Evolutionary conservation across 768 basidiomycete genomes (phyloP).

Genomic region (Trametes elegans): DNA sequence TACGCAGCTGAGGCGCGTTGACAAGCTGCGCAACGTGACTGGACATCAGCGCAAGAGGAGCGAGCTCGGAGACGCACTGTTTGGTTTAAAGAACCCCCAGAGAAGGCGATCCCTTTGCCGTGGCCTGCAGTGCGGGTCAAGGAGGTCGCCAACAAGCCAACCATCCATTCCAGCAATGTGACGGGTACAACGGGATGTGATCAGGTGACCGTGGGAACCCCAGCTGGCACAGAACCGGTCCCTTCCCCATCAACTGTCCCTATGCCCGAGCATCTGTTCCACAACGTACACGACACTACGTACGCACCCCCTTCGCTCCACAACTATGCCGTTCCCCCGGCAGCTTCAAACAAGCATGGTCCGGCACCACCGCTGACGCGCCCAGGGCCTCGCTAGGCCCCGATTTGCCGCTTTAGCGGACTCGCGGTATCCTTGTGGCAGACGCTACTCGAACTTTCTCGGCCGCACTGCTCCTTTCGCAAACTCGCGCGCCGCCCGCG

Average conservation of each 20-base stretch:
- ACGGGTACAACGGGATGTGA: not conserved
- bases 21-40: not conserved
- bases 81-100: conserved; percentile 1
- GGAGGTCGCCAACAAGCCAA: not conserved
- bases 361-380: too few relatives aligned
- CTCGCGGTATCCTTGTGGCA: too few relatives aligned
- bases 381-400: too few relatives aligned
- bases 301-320: conserved; percentile 5
- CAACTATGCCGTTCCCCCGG: conserved; percentile 15
- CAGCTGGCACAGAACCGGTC: not conserved
- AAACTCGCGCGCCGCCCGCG: too few relatives aligned
- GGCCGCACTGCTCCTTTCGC: too few relatives aligned
- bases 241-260: too few relatives aligned
- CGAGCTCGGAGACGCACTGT: not conserved
- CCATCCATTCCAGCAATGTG: not conserved
- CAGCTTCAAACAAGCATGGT: not conserved
- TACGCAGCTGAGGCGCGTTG: not conserved
- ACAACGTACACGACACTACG: conserved; percentile 3
- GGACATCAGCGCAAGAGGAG: not conserved
- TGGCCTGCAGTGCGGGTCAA: not conserved
- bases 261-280: conserved; percentile 8
- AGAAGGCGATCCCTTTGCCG: not conserved
- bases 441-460: too few relatives aligned
- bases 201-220: not conserved
- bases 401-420: too few relatives aligned